phyloP scores from a whole-genome alignment of 768 basidiomycete species.

The Tylopilus felleus region DNA sequence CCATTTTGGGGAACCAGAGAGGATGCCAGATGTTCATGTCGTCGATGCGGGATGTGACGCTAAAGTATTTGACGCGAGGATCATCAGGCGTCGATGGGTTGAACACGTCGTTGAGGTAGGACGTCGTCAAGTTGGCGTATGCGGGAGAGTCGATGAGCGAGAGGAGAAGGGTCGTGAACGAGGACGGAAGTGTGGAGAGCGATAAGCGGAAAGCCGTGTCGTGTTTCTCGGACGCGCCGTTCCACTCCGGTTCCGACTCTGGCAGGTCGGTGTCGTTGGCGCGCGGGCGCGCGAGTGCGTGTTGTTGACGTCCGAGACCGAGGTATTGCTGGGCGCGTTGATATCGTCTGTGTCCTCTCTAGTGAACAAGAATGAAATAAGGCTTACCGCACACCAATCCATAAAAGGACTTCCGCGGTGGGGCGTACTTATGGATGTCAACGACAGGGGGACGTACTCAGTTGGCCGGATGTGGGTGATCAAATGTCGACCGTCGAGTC shows the following conservation, averaged over 20 bases:
- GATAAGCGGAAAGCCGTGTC: conserved; percentile 43
- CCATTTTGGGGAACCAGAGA: conserved; percentile 93
- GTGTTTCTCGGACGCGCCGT: conserved; percentile 18
- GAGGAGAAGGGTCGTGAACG: conserved; percentile 83
- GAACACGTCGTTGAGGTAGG: conserved; percentile 75
- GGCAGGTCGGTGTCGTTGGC: background rate
- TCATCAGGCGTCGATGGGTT: conserved; percentile 80
- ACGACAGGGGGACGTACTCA: conserved; percentile 80
- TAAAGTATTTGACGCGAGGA: conserved; percentile 85
- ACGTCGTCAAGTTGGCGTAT: conserved; percentile 88
- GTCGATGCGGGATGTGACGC: conserved; percentile 75
- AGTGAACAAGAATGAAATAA: conserved; percentile 1
- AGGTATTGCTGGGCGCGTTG: conserved; percentile 67
- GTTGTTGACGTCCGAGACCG: conserved; percentile 74
- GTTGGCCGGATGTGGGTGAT: conserved; percentile 81
- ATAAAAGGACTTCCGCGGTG: conserved; percentile 98
- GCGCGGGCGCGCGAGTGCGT: conserved; percentile 13
- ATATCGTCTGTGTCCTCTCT: conserved; percentile 13
- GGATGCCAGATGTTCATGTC: conserved; percentile 83
- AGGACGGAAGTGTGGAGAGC: conserved; percentile 67
- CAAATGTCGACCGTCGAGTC: conserved; percentile 89
- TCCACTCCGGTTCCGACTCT: background rate
- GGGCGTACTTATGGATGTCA: conserved; percentile 89
- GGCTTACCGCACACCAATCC: conserved; percentile 92
- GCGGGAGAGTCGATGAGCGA: conserved; percentile 94